Evolutionary conservation across 108 stramenopile genomes (phyloP).

Genomic region (Pseudonitzschia pungens): DNA sequence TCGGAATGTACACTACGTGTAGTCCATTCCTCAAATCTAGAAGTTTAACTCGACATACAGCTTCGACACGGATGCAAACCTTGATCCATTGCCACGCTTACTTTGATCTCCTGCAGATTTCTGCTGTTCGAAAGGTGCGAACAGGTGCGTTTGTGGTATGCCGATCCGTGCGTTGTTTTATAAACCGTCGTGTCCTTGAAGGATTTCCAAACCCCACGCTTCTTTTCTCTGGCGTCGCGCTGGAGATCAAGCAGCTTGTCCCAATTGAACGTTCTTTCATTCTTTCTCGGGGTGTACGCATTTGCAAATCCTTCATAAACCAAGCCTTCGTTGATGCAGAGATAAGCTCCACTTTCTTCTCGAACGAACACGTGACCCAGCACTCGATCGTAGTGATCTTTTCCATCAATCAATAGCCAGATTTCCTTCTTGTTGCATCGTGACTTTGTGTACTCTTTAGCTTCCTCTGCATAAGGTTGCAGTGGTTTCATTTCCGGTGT

Average conservation of each 20-base stretch:
- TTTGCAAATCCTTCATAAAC: conserved; percentile 59
- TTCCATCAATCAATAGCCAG: conserved; percentile 50
- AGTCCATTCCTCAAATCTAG: neutral
- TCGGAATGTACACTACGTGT: too few species aligned
- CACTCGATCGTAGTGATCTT: conserved; percentile 73
- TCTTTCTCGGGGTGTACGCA: conserved; percentile 51
- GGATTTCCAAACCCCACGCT: conserved; percentile 28
- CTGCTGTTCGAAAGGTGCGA: conserved; percentile 49
- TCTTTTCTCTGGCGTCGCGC: conserved; percentile 40
- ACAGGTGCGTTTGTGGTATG: conserved; percentile 66
- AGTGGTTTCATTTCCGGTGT: conserved; percentile 80
- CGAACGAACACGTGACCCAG: conserved; percentile 62
- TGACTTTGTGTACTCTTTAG: conserved; percentile 70
- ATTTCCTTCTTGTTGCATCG: conserved; percentile 59
- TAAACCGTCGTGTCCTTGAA: conserved; percentile 49
- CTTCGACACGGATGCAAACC: conserved; percentile 77
- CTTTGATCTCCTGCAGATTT: conserved; percentile 42
- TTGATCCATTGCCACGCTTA: conserved; percentile 52
- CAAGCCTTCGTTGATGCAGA: conserved; percentile 82
- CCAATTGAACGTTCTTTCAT: conserved; percentile 52
- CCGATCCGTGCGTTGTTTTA: conserved; percentile 61
- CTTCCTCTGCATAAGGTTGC: conserved; percentile 75
- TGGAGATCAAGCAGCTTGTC: conserved; percentile 62
- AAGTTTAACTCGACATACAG: conserved; percentile 40
- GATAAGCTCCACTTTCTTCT: conserved; percentile 31